Evolutionary conservation across 805 yeast species (phyloP), one percentile per base, ranked within the genome.

Genomic region (Scheffersomyces ergatensis): DNA sequence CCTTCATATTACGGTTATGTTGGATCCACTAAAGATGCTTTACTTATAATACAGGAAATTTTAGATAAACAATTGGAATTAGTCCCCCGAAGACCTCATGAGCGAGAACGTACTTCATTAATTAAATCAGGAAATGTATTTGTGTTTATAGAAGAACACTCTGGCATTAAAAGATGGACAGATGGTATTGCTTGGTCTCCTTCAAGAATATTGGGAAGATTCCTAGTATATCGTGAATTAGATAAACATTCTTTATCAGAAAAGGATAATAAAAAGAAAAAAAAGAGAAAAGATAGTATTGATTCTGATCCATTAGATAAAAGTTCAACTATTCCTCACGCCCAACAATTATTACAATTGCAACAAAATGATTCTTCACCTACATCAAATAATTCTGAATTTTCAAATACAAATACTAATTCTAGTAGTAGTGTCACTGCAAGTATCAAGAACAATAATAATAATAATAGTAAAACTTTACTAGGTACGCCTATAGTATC

Each of bases 121-220:
- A 88, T 90, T 25, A 66, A 72, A 40, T 81, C 89, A 8, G 97
- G 97, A 0, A 80, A 81, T 49, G 81, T 89, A 1, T 89, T 90
- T 62, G 88, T 92, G 1, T 89, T 90, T 55, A 77, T 84, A 36
- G 96, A 90, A 60, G 88, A 85, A 49, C 69, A 76, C 11, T 81
- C 90, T 0, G 89, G 92, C 2, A 89, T 90, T 45, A 86, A 85
- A 57, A 72, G 98, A 44, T 90, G 98, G 98, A 90, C 98, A 1
- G 98, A 90, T 55, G 96, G 97, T n/a, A 78, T 87, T 12, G 72
- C 90, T 12, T 90, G 98, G 98, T 81, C 90, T 2, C 96, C 97
- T 0, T 84, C 95, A 2, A 71, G 97, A 36, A 89, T 90, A 30
- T 71, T 89, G 20, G 96, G 96, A 5, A 72, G 93, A 43, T 90